A percentile compares a stretch with the other conserved stretches of the same genome.
Conservation (phyloP, 208 protist genomes). For the Crithidia acanthocephali region DNA sequence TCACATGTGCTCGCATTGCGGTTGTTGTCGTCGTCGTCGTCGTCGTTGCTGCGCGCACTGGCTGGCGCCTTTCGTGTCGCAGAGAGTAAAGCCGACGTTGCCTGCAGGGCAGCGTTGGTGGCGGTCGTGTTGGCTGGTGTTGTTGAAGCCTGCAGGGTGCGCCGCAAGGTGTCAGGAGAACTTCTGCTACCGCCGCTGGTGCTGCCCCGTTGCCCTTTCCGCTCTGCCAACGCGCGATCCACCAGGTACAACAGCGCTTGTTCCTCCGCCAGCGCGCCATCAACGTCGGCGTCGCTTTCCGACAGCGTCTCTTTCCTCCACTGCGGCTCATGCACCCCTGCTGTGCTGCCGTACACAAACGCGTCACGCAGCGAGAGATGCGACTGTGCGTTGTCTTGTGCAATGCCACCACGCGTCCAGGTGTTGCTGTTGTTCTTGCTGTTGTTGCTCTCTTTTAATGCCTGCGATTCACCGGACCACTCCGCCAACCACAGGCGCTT, state of each 20-base stretch:
- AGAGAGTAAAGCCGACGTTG: too few relatives aligned
- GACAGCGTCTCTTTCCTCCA: background rate
- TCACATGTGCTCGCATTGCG: too few relatives aligned
- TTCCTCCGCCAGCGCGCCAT: conserved; percentile 20
- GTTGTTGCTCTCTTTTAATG: background rate
- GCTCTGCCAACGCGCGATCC: conserved; percentile 22
- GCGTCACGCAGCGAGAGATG: conserved; percentile 26
- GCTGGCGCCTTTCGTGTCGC: too few relatives aligned
- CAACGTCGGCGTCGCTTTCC: background rate
- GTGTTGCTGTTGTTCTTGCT: background rate
- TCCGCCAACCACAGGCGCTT: conserved; percentile 52
- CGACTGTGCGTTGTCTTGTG: background rate
- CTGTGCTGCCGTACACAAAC: conserved; percentile 19
- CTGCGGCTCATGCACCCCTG: background rate
- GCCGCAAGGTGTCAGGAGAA: background rate
- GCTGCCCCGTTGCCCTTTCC: background rate
- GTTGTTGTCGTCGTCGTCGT: too few relatives aligned
- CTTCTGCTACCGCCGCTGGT: too few relatives aligned
- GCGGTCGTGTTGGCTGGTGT: background rate
- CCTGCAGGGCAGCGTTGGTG: too few relatives aligned
- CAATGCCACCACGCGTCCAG: background rate
- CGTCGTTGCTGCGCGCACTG: too few relatives aligned
- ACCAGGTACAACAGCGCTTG: conserved; percentile 31
- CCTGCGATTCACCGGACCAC: background rate
- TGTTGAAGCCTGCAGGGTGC: background rate